Percentiles rank a stretch among this genome's conserved stretches.
Conservation (phyloP, 2,329 filamentous ascomycete genomes). For the Cercospora canescens region DNA sequence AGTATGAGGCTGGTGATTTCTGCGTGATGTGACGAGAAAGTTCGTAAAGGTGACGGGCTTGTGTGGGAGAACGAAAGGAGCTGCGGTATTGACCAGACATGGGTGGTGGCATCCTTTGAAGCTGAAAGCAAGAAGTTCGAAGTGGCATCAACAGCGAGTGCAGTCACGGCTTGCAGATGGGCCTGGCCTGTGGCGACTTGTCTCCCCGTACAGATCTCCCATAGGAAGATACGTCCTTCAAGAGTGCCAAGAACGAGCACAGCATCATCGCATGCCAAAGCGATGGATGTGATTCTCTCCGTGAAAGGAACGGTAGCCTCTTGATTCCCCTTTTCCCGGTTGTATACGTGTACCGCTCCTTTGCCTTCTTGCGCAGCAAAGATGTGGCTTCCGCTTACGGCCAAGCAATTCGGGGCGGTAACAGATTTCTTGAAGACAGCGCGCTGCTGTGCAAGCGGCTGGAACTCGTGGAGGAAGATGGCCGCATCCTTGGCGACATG, state of each 20-base stretch:
- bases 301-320: constrained; percentile 86
- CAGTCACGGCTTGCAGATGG: constrained; percentile 79
- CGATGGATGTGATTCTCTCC: constrained; percentile 78
- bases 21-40: constrained; percentile 74
- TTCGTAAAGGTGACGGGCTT: constrained; percentile 69
- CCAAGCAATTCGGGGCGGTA: constrained; percentile 74
- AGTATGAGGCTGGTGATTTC: constrained; percentile 65
- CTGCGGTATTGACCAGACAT: constrained; percentile 82
- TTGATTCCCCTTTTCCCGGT: constrained; percentile 76
- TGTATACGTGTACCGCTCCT: constrained; percentile 91
- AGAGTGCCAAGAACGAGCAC: constrained; percentile 79
- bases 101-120: constrained; percentile 83
- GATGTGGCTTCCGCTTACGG: constrained; percentile 76
- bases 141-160: constrained; percentile 68
- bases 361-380: constrained; percentile 92
- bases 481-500: constrained; percentile 72
- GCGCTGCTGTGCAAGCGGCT: constrained; percentile 73
- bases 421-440: constrained; percentile 90
- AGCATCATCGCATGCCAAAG: constrained; percentile 64
- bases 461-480: constrained; percentile 81
- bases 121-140: constrained; percentile 74
- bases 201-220: constrained; percentile 83
- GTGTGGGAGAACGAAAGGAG: constrained; percentile 66
- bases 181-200: constrained; percentile 73
- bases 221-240: constrained; percentile 82